A percentile compares a stretch with the other conserved stretches of the same genome.
Conservation (phyloP, 2,329 filamentous ascomycete genomes). For the Pseudocercospora fijiensis region DNA sequence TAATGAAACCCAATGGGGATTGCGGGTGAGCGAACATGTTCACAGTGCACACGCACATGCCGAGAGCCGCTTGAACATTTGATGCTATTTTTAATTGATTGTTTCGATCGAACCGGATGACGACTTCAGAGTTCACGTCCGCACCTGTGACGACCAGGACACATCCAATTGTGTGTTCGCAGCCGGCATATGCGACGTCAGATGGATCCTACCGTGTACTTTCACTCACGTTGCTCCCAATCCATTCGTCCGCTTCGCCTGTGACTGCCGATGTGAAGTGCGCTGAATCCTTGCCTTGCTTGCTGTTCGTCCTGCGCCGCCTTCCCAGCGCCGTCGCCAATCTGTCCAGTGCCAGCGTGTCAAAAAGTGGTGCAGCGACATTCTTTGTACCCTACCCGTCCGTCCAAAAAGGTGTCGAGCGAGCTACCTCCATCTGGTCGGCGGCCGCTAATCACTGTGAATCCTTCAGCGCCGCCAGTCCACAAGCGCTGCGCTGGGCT, state of each 20-base stretch:
- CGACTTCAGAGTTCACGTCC: neutral
- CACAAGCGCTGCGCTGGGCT: neutral
- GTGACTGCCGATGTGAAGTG: neutral
- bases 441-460: neutral
- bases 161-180: too few relatives aligned
- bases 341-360: neutral
- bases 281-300: neutral
- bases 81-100: conserved; percentile 4
- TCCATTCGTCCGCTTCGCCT: neutral
- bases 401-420: neutral
- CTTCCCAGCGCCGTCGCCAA: neutral
- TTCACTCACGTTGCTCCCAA: neutral
- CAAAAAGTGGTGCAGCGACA: neutral
- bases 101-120: neutral
- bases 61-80: neutral
- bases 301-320: neutral
- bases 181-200: neutral
- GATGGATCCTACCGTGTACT: neutral
- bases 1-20: neutral
- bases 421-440: neutral
- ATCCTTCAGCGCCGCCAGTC: conserved; percentile 6
- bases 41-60: neutral
- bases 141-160: neutral
- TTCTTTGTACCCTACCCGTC: neutral
- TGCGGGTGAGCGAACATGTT: neutral